These are phyloP conservation scores for Beauveria bassiana DNA, from an alignment of 2,329 filamentous ascomycete genomes.

Conservation along the genomic window DNA sequence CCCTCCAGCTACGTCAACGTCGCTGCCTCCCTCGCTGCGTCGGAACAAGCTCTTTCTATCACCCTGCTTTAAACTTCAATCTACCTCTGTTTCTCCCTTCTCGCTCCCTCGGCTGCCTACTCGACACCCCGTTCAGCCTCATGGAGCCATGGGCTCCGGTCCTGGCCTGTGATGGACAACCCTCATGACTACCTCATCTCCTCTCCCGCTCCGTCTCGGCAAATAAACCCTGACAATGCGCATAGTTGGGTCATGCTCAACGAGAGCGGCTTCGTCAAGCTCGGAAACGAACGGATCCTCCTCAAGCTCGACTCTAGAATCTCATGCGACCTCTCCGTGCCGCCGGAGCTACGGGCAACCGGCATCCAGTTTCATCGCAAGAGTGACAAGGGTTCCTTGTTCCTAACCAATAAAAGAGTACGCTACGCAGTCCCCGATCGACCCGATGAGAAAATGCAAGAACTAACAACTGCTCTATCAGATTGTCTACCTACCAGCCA, in stretches of 20 bases:
- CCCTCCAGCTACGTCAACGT: slow-evolving; percentile 18
- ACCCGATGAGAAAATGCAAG: neutral
- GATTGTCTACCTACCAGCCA: slow-evolving; percentile 80
- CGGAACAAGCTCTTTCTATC: neutral
- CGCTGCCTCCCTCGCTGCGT: slow-evolving; percentile 14
- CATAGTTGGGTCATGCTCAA: slow-evolving; percentile 87
- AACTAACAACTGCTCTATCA: slow-evolving; percentile 27
- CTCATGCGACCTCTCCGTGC: slow-evolving; percentile 64
- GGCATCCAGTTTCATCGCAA: slow-evolving; percentile 59
- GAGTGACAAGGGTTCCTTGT: slow-evolving; percentile 66
- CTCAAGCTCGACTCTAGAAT: slow-evolving; percentile 76
- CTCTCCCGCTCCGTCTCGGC: slow-evolving; percentile 25
- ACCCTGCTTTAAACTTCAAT: slow-evolving; percentile 2
- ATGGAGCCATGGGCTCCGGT: slow-evolving; percentile 26
- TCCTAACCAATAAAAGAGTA: slow-evolving; percentile 81
- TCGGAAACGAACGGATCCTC: slow-evolving; percentile 75
- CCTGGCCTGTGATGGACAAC: slow-evolving; percentile 31
- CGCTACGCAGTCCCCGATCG: slow-evolving; percentile 19
- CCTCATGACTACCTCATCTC: slow-evolving; percentile 34
- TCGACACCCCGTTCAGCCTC: slow-evolving; percentile 15
- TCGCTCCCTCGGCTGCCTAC: slow-evolving; percentile 10
- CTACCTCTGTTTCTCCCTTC: slow-evolving; percentile 4
- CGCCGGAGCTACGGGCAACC: slow-evolving; percentile 53
- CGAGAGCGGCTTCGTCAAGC: slow-evolving; percentile 69
- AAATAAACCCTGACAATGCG: slow-evolving; percentile 45